Evolutionary conservation across 306 rosid genomes (phyloP), one percentile per base, ranked within the genome.

Genomic region (Castanea mollissima): DNA sequence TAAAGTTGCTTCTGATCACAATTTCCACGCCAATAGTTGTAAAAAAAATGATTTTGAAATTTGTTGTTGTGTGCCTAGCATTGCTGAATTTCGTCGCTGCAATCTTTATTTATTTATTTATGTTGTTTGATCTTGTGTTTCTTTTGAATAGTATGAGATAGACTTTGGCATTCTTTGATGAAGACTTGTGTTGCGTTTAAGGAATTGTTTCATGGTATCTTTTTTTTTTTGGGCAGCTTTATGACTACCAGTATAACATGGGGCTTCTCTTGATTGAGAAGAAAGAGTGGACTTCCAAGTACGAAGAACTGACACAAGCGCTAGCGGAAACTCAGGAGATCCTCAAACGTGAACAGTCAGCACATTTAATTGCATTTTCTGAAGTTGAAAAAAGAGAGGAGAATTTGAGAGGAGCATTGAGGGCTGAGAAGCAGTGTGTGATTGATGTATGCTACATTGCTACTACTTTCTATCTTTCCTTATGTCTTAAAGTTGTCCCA

Each of bases 191-290:
- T 9, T 58, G 52, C 59, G 16, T 25, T 19, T 7, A 10, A 0
- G 41, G 34, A 34, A 59, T 71, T 59, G 1, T 64, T 14, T 77
- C 29, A 19, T 81, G 16, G 55, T 49, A 18, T 55, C 18, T 2
- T 13, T 67, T 4, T 56, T 21, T 29, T 72, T 82, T 71, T 69
- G 76, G 20, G 79, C 85, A 96, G 99, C 94, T 96, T 80, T 87
- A 84, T 83, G 94, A 93, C 83, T 96, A 96, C 81, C 97, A 96
- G 77, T 76, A 93, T 87, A 96, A 85, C 82, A 89, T 96, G 96
- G 99, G 99, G 68, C 94, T 96, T 85, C 86, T 96, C 11, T 79
- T 96, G 85, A 85, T 93, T 20, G 97, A 96, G 91, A 93, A 91
- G 88, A 90, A 85, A 78, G 92, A 90, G 55, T 93, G 96, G 94